These are phyloP conservation scores for Ceratocystis smalleyi DNA, from an alignment of 2,329 filamentous ascomycete genomes.

Conservation along the genomic window DNA sequence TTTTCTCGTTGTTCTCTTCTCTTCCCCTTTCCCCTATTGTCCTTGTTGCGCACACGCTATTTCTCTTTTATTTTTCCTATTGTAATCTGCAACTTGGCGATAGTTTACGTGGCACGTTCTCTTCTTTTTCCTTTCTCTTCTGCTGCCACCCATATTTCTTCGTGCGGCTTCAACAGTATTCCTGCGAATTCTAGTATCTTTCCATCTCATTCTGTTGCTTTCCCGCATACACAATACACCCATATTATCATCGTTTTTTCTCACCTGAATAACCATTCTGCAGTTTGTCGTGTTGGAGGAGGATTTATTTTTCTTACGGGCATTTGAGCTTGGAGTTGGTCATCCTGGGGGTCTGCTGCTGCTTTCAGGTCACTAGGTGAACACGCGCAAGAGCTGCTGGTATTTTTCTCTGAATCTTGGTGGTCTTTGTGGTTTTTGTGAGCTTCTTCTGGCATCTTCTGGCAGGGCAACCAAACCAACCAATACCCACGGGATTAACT, in stretches of 20 bases:
- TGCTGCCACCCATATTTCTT: neutral
- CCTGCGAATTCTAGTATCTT: neutral
- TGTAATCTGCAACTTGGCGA: slow-evolving; percentile 26
- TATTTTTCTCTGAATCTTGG: neutral
- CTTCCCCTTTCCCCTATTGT: neutral
- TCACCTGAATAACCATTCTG: slow-evolving; percentile 9
- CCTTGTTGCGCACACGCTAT: slow-evolving; percentile 16
- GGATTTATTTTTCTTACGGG: slow-evolving; percentile 10
- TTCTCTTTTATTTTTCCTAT: slow-evolving; percentile 24
- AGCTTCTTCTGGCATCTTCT: neutral
- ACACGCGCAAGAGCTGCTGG: slow-evolving; percentile 9
- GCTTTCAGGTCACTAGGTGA: slow-evolving; percentile 8
- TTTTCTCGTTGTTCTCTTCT: too few relatives aligned
- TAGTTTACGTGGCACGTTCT: slow-evolving; percentile 4
- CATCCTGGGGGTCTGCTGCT: neutral
- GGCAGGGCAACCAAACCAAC: neutral
- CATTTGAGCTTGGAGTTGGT: slow-evolving; percentile 15
- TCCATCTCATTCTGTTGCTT: neutral
- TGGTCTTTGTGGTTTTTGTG: neutral
- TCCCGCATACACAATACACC: slow-evolving; percentile 14
- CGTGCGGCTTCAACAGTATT: neutral
- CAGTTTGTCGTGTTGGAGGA: slow-evolving; percentile 14
- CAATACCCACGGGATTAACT: neutral
- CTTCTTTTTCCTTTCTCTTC: neutral
- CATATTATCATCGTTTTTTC: slow-evolving; percentile 11